phyloP scores from a whole-genome alignment of 2,329 filamentous ascomycete genomes.

The Cercospora janseana region DNA sequence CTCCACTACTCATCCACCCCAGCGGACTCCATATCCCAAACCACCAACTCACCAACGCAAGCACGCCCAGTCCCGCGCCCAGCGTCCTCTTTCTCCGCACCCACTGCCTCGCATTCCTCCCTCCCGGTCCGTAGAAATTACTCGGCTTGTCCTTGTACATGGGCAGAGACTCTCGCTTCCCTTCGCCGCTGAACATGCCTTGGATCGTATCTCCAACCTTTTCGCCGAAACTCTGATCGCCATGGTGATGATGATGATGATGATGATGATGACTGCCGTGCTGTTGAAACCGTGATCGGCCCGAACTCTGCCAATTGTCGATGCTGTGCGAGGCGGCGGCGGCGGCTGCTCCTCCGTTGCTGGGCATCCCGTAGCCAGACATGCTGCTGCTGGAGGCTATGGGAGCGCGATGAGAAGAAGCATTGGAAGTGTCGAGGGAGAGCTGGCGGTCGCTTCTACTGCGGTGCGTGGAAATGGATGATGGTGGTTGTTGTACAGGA shows the following conservation, averaged over 20 bases:
- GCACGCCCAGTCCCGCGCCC: constrained; percentile 53
- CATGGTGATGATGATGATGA: constrained; percentile 11
- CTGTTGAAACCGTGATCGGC: constrained; percentile 26
- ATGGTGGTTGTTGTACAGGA: not conserved
- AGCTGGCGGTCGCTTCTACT: constrained; percentile 1
- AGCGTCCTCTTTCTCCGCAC: constrained; percentile 61
- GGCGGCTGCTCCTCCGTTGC: constrained; percentile 14
- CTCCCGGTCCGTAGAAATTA: constrained; percentile 58
- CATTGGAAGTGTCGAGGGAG: constrained; percentile 9
- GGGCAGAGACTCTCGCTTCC: constrained; percentile 62
- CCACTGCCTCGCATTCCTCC: constrained; percentile 44
- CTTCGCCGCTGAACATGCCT: constrained; percentile 62
- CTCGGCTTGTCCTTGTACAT: constrained; percentile 99
- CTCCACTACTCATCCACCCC: constrained; percentile 25
- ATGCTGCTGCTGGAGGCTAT: constrained; percentile 19
- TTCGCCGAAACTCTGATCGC: constrained; percentile 37
- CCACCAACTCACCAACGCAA: constrained; percentile 64
- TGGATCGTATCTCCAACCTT: constrained; percentile 61
- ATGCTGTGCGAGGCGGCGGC: constrained; percentile 17
- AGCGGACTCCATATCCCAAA: constrained; percentile 58
- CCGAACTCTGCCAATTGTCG: constrained; percentile 21
- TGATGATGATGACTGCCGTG: too few species aligned
- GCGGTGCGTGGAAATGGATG: too few species aligned
- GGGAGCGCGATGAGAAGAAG: not conserved
- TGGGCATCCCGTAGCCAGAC: constrained; percentile 27